Percentiles rank a stretch among this genome's conserved stretches.
Conservation (phyloP, 176 grass and related monocot genomes). For the Dactylis glomerata region DNA sequence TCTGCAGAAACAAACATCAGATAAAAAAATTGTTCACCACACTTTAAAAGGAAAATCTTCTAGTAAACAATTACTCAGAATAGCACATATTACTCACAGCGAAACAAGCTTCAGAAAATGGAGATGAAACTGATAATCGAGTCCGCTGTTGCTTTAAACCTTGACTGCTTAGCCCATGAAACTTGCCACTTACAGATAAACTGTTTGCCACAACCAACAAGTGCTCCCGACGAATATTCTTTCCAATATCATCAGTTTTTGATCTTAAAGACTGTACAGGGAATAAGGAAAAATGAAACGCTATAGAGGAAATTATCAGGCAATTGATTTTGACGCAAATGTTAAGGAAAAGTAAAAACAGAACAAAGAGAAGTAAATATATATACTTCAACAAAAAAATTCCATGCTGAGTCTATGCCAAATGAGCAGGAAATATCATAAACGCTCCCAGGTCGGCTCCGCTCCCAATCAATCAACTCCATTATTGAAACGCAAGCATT, state of each 20-base stretch:
- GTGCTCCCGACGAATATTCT: conserved; percentile 53
- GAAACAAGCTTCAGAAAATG: conserved; percentile 94
- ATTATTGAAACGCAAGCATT: conserved; percentile 78
- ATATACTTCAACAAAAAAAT: conserved; percentile 69
- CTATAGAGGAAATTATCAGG: conserved; percentile 2
- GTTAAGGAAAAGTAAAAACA: conserved; percentile 26
- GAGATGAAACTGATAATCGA: conserved; percentile 62
- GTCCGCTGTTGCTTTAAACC: conserved; percentile 70
- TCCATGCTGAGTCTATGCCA: conserved; percentile 87
- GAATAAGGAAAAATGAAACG: conserved; percentile 28
- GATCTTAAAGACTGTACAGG: conserved; percentile 70
- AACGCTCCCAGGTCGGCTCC: conserved; percentile 51
- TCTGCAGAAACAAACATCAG: conserved; percentile 50
- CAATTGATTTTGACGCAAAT: conserved; percentile 10
- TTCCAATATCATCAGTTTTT: conserved; percentile 63
- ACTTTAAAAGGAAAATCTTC: conserved; percentile 21
- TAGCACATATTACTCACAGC: conserved; percentile 60
- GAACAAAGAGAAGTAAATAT: conserved; percentile 24
- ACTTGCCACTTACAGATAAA: conserved; percentile 70
- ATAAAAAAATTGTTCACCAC: conserved; percentile 12
- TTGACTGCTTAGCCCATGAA: conserved; percentile 70
- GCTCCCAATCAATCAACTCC: conserved; percentile 85
- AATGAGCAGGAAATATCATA: conserved; percentile 67
- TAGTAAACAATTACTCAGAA: conserved; percentile 12
- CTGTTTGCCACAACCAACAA: conserved; percentile 69